phyloP scores from a whole-genome alignment of 2,329 filamentous ascomycete genomes.

The Elsinoe perseae region DNA sequence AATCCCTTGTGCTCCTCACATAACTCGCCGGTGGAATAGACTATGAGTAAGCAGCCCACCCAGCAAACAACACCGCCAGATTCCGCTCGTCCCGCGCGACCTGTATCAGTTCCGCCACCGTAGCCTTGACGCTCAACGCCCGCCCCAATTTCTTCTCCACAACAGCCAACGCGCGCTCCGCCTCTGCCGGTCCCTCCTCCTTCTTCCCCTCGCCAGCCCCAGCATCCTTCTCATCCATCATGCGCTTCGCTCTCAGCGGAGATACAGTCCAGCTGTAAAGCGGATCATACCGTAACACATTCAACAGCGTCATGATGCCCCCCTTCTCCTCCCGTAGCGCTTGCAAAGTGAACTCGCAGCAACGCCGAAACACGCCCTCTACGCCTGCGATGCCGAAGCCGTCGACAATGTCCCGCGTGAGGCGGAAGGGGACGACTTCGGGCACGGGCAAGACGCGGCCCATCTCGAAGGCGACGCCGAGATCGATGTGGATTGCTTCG shows the following conservation, averaged over 20 bases:
- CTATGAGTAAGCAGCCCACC: conserved; percentile 26
- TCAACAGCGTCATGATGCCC: conserved; percentile 96
- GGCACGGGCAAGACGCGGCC: conserved; percentile 91
- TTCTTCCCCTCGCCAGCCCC: conserved; percentile 31
- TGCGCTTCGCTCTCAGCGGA: conserved; percentile 55
- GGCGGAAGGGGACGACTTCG: conserved; percentile 88
- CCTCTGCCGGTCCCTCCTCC: conserved; percentile 62
- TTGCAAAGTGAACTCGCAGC: conserved; percentile 94
- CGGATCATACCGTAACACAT: conserved; percentile 96
- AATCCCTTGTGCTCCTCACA: background rate
- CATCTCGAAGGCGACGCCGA: conserved; percentile 95
- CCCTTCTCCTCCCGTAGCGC: conserved; percentile 91
- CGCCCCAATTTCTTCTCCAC: conserved; percentile 95
- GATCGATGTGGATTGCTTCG: conserved; percentile 92
- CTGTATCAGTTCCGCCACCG: conserved; percentile 94
- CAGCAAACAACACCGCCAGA: conserved; percentile 71
- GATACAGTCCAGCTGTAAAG: conserved; percentile 93
- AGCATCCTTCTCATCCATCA: conserved; percentile 57
- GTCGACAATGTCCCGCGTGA: conserved; percentile 91
- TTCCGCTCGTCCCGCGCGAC: conserved; percentile 91
- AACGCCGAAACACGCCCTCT: conserved; percentile 93
- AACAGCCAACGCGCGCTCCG: conserved; percentile 81
- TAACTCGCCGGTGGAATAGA: background rate
- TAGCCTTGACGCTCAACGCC: conserved; percentile 86
- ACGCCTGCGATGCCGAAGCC: conserved; percentile 94